A percentile compares a stretch with the other conserved stretches of the same genome.
Conservation (phyloP, 1,139 yeast species). For the Eremothecium sinecaudum region DNA sequence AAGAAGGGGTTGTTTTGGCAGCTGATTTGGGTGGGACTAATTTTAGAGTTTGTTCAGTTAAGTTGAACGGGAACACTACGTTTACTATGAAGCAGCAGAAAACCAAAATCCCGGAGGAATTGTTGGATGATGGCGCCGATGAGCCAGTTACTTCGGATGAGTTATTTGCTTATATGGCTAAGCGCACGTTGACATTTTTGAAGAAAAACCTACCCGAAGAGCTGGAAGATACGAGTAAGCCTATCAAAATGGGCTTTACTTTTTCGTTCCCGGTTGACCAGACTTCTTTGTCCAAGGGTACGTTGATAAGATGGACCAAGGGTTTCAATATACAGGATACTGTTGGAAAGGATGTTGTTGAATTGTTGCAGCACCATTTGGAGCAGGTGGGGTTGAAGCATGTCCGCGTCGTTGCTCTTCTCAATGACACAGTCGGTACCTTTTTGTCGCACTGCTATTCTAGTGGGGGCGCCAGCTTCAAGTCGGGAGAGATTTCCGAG, state of each 20-base stretch:
- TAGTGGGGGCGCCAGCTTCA: conserved; percentile 34
- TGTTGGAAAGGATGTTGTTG: conserved; percentile 74
- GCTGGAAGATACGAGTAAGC: conserved; percentile 19
- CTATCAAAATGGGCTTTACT: conserved; percentile 76
- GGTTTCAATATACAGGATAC: conserved; percentile 82
- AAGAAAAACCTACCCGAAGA: conserved; percentile 49
- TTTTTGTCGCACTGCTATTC: conserved; percentile 78
- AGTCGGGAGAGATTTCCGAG: conserved; percentile 51
- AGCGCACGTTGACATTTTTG: conserved; percentile 54
- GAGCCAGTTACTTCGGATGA: conserved; percentile 41
- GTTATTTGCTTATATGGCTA: conserved; percentile 66
- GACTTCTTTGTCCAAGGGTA: conserved; percentile 67
- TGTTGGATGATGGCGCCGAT: conserved; percentile 37
- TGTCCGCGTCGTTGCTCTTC: conserved; percentile 75
- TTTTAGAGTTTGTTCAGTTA: conserved; percentile 79
- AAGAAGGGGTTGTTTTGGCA: conserved; percentile 66
- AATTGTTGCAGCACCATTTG: conserved; percentile 57
- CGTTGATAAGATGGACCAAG: conserved; percentile 87
- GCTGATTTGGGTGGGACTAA: conserved; percentile 87
- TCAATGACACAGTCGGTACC: conserved; percentile 93
- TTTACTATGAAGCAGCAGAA: conserved; percentile 65
- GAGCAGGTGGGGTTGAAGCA: conserved; percentile 39
- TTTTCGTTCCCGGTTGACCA: conserved; percentile 89
- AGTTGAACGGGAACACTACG: conserved; percentile 70
- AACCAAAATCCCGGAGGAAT: conserved; percentile 59